phyloP scores from a whole-genome alignment of 2,329 filamentous ascomycete genomes.

The Penicillium aurantiogriseum region DNA sequence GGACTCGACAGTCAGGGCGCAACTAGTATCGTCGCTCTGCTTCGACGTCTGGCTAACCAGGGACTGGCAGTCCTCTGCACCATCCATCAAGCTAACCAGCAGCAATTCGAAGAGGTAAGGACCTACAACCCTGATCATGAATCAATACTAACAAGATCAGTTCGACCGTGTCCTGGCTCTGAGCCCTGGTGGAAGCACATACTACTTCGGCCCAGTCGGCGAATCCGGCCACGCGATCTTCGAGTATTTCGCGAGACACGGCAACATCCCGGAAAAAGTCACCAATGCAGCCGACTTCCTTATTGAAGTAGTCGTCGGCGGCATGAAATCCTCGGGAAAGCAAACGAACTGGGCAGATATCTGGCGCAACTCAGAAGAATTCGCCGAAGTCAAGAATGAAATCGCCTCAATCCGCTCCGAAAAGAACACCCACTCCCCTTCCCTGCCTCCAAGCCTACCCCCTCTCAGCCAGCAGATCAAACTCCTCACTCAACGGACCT shows the following conservation, averaged over 20 bases:
- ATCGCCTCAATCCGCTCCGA: slow-evolving; percentile 60
- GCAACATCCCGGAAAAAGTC: slow-evolving; percentile 58
- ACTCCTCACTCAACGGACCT: slow-evolving; percentile 66
- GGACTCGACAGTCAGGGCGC: slow-evolving; percentile 64
- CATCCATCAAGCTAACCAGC: slow-evolving; percentile 65
- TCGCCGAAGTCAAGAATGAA: slow-evolving; percentile 56
- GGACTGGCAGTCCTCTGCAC: slow-evolving; percentile 68
- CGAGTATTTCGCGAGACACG: slow-evolving; percentile 62
- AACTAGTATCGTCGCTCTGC: slow-evolving; percentile 61
- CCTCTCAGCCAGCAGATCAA: slow-evolving; percentile 58
- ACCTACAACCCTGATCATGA: background rate
- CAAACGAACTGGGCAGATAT: slow-evolving; percentile 66
- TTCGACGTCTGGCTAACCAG: slow-evolving; percentile 60
- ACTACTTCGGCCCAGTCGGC: slow-evolving; percentile 68
- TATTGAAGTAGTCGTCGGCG: slow-evolving; percentile 58
- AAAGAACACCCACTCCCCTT: slow-evolving; percentile 35
- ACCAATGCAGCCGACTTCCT: slow-evolving; percentile 63
- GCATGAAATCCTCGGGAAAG: slow-evolving; percentile 49
- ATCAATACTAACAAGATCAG: slow-evolving; percentile 40
- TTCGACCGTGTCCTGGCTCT: slow-evolving; percentile 68
- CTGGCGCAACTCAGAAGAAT: slow-evolving; percentile 63
- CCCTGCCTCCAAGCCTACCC: slow-evolving; percentile 40
- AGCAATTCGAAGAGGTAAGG: slow-evolving; percentile 52
- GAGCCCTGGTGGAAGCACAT: slow-evolving; percentile 64
- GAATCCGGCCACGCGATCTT: slow-evolving; percentile 61